phyloP scores from a whole-genome alignment of 805 yeast species.

The Jamesozyma rosinii region DNA sequence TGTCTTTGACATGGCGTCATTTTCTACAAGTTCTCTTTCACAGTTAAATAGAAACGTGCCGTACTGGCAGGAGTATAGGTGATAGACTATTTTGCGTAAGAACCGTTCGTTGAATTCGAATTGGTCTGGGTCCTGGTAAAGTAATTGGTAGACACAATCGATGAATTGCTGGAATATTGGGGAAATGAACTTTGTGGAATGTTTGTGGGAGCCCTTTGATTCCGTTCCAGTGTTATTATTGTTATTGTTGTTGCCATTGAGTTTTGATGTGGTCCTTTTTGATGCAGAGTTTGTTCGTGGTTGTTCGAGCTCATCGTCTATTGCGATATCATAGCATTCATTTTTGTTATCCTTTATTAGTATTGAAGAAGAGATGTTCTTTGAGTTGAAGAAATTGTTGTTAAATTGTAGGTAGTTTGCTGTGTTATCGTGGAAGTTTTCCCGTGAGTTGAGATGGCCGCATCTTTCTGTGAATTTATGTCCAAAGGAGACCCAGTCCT shows the following conservation, averaged over 20 bases:
- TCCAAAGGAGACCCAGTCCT: slow-evolving; percentile 94
- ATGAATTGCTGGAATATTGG: slow-evolving; percentile 92
- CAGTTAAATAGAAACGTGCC: slow-evolving; percentile 78
- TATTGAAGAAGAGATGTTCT: not conserved
- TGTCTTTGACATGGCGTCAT: slow-evolving; percentile 40
- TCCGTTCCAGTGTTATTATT: not conserved
- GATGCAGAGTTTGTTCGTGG: not conserved
- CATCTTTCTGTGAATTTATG: slow-evolving; percentile 78
- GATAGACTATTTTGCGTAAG: slow-evolving; percentile 74
- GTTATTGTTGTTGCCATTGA: not conserved
- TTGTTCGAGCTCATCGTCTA: not conserved
- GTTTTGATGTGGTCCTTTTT: not conserved
- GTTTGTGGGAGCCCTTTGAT: not conserved
- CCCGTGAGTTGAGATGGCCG: slow-evolving; percentile 59
- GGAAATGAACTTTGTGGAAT: slow-evolving; percentile 49
- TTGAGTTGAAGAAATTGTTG: not conserved
- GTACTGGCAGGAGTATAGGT: slow-evolving; percentile 86
- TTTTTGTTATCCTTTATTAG: not conserved
- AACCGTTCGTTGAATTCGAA: slow-evolving; percentile 90
- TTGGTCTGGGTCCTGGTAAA: slow-evolving; percentile 54
- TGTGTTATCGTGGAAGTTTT: slow-evolving; percentile 37
- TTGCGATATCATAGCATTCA: not conserved
- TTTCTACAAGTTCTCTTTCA: slow-evolving; percentile 52
- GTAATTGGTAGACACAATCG: slow-evolving; percentile 78
- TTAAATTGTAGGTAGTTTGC: not conserved